These are phyloP conservation scores for Ophiocytium majus DNA, from an alignment of 352 stramenopile species.

Conservation along the genomic window DNA sequence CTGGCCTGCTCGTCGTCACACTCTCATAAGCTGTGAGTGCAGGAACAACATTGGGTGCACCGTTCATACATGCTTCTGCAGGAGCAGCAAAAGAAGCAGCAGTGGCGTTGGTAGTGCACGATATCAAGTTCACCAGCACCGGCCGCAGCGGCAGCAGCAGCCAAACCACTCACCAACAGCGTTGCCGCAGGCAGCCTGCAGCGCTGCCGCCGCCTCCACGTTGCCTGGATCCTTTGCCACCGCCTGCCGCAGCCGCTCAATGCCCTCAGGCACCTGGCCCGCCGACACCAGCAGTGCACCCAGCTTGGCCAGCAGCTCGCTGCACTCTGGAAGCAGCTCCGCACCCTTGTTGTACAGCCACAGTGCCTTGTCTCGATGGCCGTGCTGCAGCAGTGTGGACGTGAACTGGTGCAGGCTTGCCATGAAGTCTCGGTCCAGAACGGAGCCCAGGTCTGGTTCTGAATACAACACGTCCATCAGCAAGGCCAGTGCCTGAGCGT, in stretches of 20 bases:
- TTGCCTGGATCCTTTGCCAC: background rate
- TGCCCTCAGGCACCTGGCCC: background rate
- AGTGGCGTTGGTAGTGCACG: background rate
- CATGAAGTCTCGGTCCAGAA: background rate
- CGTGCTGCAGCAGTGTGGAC: background rate
- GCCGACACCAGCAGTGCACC: background rate
- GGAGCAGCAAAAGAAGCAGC: background rate
- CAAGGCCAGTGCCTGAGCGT: background rate
- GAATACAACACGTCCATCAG: background rate
- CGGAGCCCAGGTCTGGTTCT: background rate
- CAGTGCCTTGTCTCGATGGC: conserved; percentile 1
- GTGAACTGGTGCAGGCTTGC: background rate
- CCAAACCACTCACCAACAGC: conserved; percentile 11
- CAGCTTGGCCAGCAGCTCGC: background rate
- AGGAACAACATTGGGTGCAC: background rate
- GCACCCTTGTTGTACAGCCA: background rate
- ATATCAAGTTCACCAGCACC: background rate
- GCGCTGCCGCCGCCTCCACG: background rate
- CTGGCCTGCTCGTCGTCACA: background rate
- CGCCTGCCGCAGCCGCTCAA: background rate
- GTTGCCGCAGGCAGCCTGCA: conserved; percentile 14
- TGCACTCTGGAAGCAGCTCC: background rate
- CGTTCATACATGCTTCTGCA: no score
- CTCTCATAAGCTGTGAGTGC: background rate
- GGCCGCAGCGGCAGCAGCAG: background rate